phyloP scores from a whole-genome alignment of 2,329 filamentous ascomycete genomes.

The Aspergillus piperis region DNA sequence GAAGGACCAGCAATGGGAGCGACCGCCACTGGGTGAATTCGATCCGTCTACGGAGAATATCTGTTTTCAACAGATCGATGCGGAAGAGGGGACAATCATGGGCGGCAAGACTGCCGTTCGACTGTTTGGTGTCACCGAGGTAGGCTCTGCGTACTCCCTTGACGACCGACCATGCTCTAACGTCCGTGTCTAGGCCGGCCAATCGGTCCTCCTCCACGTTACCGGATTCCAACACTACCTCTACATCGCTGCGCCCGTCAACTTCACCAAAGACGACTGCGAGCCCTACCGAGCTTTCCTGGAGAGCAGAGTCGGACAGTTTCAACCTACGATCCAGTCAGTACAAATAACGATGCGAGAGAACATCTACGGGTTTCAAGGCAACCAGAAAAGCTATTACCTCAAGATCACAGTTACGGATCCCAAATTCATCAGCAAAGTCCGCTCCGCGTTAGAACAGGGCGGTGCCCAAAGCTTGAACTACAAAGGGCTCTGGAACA shows the following conservation, averaged over 20 bases:
- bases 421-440: slow-evolving; percentile 75
- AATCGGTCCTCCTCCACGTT: slow-evolving; percentile 93
- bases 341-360: slow-evolving; percentile 82
- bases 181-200: slow-evolving; percentile 57
- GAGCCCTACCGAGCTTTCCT: slow-evolving; percentile 76
- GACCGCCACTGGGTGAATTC: slow-evolving; percentile 63
- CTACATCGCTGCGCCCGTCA: slow-evolving; percentile 83
- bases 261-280: slow-evolving; percentile 78
- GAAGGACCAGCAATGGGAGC: slow-evolving; percentile 89
- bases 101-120: slow-evolving; percentile 79
- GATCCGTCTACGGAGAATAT: slow-evolving; percentile 67
- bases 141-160: slow-evolving; percentile 39
- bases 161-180: slow-evolving; percentile 9
- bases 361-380: slow-evolving; percentile 91
- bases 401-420: slow-evolving; percentile 92
- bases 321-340: slow-evolving; percentile 73
- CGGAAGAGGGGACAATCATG: slow-evolving; percentile 80
- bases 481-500: slow-evolving; percentile 88
- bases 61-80: slow-evolving; percentile 95
- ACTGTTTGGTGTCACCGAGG: slow-evolving; percentile 89
- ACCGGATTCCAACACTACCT: slow-evolving; percentile 96
- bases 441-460: slow-evolving; percentile 73
- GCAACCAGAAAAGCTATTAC: slow-evolving; percentile 87
- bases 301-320: slow-evolving; percentile 73
- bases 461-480: slow-evolving; percentile 66